These are phyloP conservation scores for Diaporthe velutina DNA, from an alignment of 2,329 filamentous ascomycete genomes.

Conservation along the genomic window DNA sequence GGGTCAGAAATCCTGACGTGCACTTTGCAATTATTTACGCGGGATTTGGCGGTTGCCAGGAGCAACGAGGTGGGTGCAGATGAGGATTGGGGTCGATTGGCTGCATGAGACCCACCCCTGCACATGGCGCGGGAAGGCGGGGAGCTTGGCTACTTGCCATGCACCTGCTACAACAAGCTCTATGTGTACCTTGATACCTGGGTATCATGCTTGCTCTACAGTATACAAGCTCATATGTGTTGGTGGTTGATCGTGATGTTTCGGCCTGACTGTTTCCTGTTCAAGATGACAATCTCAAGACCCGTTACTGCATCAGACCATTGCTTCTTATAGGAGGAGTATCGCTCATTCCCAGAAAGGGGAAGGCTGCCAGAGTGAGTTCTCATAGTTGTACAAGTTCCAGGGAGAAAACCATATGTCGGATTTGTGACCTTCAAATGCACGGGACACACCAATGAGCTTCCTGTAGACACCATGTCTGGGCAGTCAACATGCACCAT, in stretches of 20 bases:
- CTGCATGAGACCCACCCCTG: background rate
- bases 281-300: no score
- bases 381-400: background rate
- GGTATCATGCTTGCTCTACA: background rate
- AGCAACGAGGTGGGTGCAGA: slow-evolving; percentile 14
- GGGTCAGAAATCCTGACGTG: slow-evolving; percentile 18
- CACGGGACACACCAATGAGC: background rate
- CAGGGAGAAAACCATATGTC: background rate
- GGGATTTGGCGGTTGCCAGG: slow-evolving; percentile 28
- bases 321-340: no score
- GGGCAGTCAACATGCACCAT: background rate
- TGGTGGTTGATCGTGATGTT: no score
- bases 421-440: background rate
- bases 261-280: no score
- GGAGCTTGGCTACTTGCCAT: slow-evolving; percentile 6
- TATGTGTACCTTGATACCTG: no score
- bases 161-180: no score
- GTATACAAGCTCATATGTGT: no score
- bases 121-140: background rate
- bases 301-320: no score
- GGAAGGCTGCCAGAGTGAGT: background rate
- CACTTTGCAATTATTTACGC: slow-evolving; percentile 34
- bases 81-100: slow-evolving; percentile 11
- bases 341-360: no score
- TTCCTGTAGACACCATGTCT: background rate